A percentile compares a stretch with the other conserved stretches of the same genome.
phyloP scores from a whole-genome alignment of 441 rosid genomes.

The Gossypium davidsonii region DNA sequence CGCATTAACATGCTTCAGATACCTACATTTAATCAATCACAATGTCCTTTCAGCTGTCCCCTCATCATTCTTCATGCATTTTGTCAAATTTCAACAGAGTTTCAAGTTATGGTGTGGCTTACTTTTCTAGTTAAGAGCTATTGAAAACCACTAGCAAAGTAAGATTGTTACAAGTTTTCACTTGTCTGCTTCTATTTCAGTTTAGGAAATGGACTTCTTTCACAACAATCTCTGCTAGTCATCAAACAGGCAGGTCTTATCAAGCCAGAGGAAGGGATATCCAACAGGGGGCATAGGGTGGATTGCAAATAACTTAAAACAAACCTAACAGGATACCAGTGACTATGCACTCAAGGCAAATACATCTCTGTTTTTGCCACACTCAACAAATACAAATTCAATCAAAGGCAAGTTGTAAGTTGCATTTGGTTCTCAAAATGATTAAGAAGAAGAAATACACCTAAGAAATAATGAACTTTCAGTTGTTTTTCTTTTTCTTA shows the following conservation, averaged over 20 bases:
- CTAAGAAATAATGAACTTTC: neutral
- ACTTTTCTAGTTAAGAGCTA: neutral
- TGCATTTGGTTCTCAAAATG: neutral
- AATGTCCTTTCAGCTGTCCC: neutral
- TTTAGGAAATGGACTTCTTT: neutral
- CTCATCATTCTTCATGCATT: neutral
- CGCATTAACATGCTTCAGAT: neutral
- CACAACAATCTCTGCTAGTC: neutral
- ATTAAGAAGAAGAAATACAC: neutral
- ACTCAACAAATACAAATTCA: neutral
- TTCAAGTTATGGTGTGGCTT: neutral
- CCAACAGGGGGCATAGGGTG: neutral
- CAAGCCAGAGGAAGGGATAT: neutral
- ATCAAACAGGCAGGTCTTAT: neutral
- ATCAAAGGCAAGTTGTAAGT: neutral
- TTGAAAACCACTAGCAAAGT: neutral
- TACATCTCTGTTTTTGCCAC: neutral
- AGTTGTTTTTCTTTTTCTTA: neutral
- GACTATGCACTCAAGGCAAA: neutral
- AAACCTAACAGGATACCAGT: neutral
- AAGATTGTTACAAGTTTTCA: neutral
- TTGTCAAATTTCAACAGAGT: neutral
- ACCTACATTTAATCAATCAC: neutral
- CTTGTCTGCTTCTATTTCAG: neutral
- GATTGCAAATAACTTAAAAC: neutral